These are phyloP conservation scores for Sugiyamaella marilandica DNA, from an alignment of 805 yeast genomes.

Conservation along the genomic window DNA sequence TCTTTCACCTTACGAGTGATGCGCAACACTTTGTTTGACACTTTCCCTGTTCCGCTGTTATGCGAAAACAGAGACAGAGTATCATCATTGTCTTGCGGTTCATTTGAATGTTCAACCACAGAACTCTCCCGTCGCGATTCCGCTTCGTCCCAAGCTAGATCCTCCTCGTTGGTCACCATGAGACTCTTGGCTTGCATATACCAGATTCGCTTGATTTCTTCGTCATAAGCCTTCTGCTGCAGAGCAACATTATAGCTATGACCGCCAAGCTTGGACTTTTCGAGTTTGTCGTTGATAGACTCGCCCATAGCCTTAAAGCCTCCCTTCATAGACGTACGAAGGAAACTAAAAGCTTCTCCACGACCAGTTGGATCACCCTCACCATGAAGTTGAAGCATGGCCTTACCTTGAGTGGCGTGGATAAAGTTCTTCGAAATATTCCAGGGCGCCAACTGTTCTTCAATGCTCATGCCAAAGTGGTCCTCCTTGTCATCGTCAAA, in stretches of 20 bases:
- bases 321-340: constrained; percentile 92
- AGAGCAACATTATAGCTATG: constrained; percentile 75
- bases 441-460: constrained; percentile 92
- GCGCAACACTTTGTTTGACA: constrained; percentile 43
- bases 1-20: constrained; percentile 80
- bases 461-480: constrained; percentile 49
- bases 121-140: constrained; percentile 24
- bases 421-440: constrained; percentile 86
- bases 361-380: constrained; percentile 93
- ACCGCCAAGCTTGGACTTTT: constrained; percentile 47
- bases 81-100: constrained; percentile 31
- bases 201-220: constrained; percentile 87
- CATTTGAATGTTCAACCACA: not conserved
- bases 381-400: constrained; percentile 92
- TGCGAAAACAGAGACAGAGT: constrained; percentile 31
- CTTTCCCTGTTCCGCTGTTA: constrained; percentile 22
- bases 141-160: constrained; percentile 33
- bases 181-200: constrained; percentile 68
- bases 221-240: constrained; percentile 89
- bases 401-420: constrained; percentile 92
- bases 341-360: constrained; percentile 82
- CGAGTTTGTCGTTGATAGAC: constrained; percentile 36
- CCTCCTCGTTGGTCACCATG: constrained; percentile 38
- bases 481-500: constrained; percentile 40
- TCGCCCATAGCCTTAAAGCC: constrained; percentile 56